Evolutionary conservation across 176 grass and related monocot genomes (phyloP).

Genomic region (Hordeum vulgare): DNA sequence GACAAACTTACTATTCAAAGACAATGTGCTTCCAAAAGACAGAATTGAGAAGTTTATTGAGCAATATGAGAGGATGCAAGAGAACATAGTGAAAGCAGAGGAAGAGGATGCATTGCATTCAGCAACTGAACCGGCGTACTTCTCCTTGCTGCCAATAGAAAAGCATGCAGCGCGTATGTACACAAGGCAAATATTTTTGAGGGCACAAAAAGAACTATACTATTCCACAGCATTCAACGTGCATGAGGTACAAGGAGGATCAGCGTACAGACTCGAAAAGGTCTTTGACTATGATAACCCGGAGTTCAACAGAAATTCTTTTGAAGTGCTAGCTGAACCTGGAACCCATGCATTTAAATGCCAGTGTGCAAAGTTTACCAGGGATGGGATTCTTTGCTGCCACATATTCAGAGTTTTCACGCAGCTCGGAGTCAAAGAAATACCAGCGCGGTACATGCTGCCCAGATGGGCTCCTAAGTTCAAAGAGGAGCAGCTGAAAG

Average conservation of each 20-base stretch:
- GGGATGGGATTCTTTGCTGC: slow-evolving; percentile 23
- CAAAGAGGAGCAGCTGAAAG: slow-evolving; percentile 10
- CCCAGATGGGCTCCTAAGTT: slow-evolving; percentile 28
- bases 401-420: slow-evolving; percentile 38
- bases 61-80: slow-evolving; percentile 18
- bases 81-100: slow-evolving; percentile 9
- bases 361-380: slow-evolving; percentile 24
- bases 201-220: slow-evolving; percentile 8
- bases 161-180: slow-evolving; percentile 14
- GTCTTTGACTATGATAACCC: background rate
- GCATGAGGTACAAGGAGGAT: background rate
- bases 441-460: slow-evolving; percentile 20
- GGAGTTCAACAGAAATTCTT: background rate
- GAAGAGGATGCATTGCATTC: slow-evolving; percentile 13
- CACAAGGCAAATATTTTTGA: slow-evolving; percentile 20
- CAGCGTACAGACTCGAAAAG: background rate
- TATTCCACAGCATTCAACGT: slow-evolving; percentile 12
- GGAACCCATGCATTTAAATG: background rate
- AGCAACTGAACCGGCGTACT: slow-evolving; percentile 2
- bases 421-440: slow-evolving; percentile 7
- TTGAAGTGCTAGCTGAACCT: slow-evolving; percentile 12
- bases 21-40: background rate
- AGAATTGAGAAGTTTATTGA: slow-evolving; percentile 23
- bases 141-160: slow-evolving; percentile 4
- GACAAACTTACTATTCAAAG: slow-evolving; percentile 22